Base-by-base conservation (phyloP, 495 filamentous ascomycete genomes). In the Penicillium subrubescens region DNA sequence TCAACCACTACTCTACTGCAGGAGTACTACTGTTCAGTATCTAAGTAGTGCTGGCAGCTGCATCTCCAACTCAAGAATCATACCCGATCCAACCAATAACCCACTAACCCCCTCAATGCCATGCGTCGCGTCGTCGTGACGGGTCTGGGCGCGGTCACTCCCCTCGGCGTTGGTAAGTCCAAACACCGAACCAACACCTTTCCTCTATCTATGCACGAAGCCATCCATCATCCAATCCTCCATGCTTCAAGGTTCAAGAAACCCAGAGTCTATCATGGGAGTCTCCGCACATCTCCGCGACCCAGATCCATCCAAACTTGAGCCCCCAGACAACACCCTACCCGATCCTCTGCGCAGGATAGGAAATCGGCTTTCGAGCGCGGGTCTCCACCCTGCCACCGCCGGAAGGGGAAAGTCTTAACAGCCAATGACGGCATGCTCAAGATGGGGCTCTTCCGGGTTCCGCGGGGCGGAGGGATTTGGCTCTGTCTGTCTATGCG, bases 111-210 rank as follows among this genome's bases (percentile, higher is more conserved):
- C 60, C 51, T 63, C 61, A 53, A 83, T 85, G 82, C 75, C 68
- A 95, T 97, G 94, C 90, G 94, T 77, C 89, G 92, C 68, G 95
- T 98, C 69, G 95, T 97, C 69, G 89, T 98, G 68, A 98, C 95
- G 51, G 95, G 95, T 72, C 83, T 99, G 57, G 95, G 95, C 46
- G 92, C 92, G 69, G 87, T 99, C 58, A 96, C 95, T 57, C 95
- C 95, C 52, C 83, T 99, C 23, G 94, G 91, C 59, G 86, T 97
- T 43, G 94, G 89, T 90, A 64, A 70, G 80, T 74, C 23, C 5
- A 33, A 8, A 23, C 15, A n/a, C 60, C 51, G 2, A 2, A 12
- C 25, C 33, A 35, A 27, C 25, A 27, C 25, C 11, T 5, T 17
- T 43, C 27, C 2, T 27, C 19, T 11, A 25, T 57, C 21, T 31